Evolutionary conservation across 768 basidiomycete species (phyloP).

Genomic region (Boletus patriciae): DNA sequence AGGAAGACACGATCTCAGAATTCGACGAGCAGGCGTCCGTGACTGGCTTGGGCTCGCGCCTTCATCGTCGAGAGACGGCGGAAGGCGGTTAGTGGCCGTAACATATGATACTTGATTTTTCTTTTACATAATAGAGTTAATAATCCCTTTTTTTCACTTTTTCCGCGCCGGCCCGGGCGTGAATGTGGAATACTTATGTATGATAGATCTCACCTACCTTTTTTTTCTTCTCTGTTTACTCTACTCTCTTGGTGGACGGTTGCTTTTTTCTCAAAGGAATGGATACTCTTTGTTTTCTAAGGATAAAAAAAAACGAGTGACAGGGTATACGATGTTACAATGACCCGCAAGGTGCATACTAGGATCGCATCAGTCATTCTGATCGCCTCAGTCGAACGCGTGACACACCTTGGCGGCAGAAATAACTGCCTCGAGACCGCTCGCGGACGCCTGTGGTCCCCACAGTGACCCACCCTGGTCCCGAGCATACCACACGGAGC

Average conservation of each 20-base stretch:
- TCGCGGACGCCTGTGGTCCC: conserved; percentile 30
- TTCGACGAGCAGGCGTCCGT: conserved; percentile 39
- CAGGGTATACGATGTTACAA: not conserved
- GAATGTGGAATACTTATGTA: conserved; percentile 33
- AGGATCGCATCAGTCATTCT: not conserved
- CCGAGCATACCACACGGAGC: conserved; percentile 36
- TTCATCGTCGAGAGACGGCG: conserved; percentile 47
- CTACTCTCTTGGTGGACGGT: not conserved
- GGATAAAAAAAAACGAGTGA: not conserved
- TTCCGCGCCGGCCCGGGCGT: not conserved
- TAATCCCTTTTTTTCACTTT: not conserved
- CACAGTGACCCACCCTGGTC: conserved; percentile 29
- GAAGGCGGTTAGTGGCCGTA: conserved; percentile 33
- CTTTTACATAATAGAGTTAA: conserved; percentile 18
- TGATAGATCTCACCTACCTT: conserved; percentile 26
- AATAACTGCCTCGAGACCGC: conserved; percentile 32
- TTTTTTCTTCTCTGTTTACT: conserved; percentile 2
- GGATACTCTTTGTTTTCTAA: conserved; percentile 4
- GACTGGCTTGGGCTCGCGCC: conserved; percentile 29
- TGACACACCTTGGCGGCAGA: conserved; percentile 27
- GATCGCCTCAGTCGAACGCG: not conserved
- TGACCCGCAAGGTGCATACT: conserved; percentile 23
- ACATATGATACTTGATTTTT: conserved; percentile 21
- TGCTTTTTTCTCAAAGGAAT: conserved; percentile 12
- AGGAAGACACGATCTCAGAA: conserved; percentile 50